A percentile compares a stretch with the other conserved stretches of the same genome.
These are phyloP conservation scores for Leccinum imitatum DNA, from an alignment of 768 basidiomycete genomes.

Conservation along the genomic window DNA sequence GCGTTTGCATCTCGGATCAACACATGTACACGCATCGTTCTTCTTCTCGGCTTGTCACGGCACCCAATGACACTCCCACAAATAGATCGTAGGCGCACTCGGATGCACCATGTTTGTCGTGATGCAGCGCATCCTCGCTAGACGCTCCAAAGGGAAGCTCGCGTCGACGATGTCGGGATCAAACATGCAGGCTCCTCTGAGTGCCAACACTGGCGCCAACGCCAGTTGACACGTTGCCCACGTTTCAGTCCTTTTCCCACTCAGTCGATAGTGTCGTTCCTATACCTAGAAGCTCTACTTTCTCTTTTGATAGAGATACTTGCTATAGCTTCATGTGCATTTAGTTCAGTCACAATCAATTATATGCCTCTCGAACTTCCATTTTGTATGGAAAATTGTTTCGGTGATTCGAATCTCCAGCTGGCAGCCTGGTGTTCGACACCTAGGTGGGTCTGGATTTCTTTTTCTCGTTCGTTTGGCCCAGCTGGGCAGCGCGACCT, in stretches of 20 bases:
- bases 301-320: neutral
- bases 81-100: slow-evolving; percentile 23
- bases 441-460: neutral
- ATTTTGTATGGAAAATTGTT: neutral
- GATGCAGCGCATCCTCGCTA: slow-evolving; percentile 27
- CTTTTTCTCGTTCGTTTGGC: no score
- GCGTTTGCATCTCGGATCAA: neutral
- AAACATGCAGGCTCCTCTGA: neutral
- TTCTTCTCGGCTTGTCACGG: neutral
- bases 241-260: neutral
- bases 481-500: no score
- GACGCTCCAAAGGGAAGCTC: neutral
- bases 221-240: neutral
- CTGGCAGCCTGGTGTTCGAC: no score
- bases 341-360: no score
- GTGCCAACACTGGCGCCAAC: neutral
- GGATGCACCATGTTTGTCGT: slow-evolving; percentile 26
- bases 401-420: no score
- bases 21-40: neutral
- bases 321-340: neutral
- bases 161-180: neutral
- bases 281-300: neutral
- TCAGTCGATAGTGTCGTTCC: neutral
- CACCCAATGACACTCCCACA: neutral
- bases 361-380: neutral